Evolutionary conservation across 2,329 filamentous ascomycete genomes (phyloP).

Genomic region (Exophiala xenobiotica): DNA sequence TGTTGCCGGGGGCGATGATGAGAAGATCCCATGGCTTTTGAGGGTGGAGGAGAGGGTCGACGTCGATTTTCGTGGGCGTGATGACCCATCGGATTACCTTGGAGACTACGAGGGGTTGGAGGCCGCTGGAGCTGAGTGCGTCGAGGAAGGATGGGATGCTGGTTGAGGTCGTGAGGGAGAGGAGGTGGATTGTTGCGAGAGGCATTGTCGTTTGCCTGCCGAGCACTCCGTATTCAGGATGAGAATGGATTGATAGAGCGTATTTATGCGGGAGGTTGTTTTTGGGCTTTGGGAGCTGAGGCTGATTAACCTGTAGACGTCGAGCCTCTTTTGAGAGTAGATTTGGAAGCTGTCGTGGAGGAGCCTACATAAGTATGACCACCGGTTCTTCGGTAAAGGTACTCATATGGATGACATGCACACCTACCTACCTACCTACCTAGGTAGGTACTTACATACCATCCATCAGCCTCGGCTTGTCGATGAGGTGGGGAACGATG

Average conservation of each 20-base stretch:
- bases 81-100: conserved; percentile 40
- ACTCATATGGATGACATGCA: background rate
- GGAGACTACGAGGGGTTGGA: conserved; percentile 37
- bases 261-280: no score
- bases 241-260: background rate
- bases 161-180: conserved; percentile 32
- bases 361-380: no score
- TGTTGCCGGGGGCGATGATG: conserved; percentile 36
- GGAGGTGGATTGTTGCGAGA: conserved; percentile 38
- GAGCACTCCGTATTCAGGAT: background rate
- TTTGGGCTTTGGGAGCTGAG: background rate
- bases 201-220: conserved; percentile 36
- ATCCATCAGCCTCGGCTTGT: conserved; percentile 1
- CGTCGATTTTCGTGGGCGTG: conserved; percentile 36
- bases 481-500: background rate
- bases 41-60: conserved; percentile 30
- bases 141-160: conserved; percentile 33
- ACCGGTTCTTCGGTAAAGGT: background rate
- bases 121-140: conserved; percentile 30
- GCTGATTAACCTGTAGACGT: background rate
- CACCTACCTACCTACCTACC: no score
- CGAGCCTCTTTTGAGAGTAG: background rate
- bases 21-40: conserved; percentile 38
- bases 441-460: no score
- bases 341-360: background rate